Percentiles rank a stretch among this genome's conserved stretches.
Evolutionary conservation across 495 filamentous ascomycete genomes (phyloP).

Genomic region (Lentithecium fluviatile): DNA sequence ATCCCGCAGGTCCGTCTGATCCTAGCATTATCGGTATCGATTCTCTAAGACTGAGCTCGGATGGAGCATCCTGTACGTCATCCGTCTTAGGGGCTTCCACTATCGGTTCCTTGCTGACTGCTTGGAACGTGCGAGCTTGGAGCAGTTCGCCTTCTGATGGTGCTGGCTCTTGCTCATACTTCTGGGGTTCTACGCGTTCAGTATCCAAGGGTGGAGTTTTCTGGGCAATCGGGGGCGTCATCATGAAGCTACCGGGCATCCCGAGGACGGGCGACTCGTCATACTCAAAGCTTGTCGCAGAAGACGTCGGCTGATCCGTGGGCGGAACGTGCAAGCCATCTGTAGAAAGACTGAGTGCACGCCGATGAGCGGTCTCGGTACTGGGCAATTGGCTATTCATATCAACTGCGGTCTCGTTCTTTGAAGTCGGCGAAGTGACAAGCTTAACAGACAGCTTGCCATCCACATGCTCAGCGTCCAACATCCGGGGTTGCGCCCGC

Average conservation of each 20-base stretch:
- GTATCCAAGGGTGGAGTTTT: slow-evolving; percentile 49
- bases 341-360: slow-evolving; percentile 22
- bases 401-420: background rate
- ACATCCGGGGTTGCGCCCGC: background rate
- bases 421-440: background rate
- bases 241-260: slow-evolving; percentile 57
- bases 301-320: slow-evolving; percentile 30
- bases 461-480: background rate
- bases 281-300: slow-evolving; percentile 39
- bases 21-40: slow-evolving; percentile 63
- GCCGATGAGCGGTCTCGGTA: background rate
- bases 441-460: background rate
- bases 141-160: slow-evolving; percentile 36
- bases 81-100: background rate
- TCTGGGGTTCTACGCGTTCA: slow-evolving; percentile 44
- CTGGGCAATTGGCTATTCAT: too few relatives aligned
- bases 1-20: slow-evolving; percentile 19
- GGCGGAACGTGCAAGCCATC: slow-evolving; percentile 13
- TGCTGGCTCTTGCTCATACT: slow-evolving; percentile 53
- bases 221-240: slow-evolving; percentile 48
- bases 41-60: slow-evolving; percentile 49
- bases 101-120: background rate
- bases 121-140: slow-evolving; percentile 15
- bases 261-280: slow-evolving; percentile 62
- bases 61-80: background rate